Conservation (phyloP, 805 yeast genomes). For the Metschnikowia amazonensis region DNA sequence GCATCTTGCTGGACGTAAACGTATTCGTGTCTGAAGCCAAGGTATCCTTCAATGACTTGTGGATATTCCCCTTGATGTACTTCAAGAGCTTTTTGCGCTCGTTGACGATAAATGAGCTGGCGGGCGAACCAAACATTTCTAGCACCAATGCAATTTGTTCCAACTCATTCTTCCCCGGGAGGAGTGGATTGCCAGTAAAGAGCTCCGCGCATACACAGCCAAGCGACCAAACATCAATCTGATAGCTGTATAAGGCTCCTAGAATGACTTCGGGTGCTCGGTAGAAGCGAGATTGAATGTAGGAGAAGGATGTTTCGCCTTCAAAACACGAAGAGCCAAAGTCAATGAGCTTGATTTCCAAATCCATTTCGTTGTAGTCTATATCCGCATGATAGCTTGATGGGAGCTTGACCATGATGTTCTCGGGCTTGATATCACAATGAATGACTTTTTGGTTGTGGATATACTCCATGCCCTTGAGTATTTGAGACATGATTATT, state of each 20-base stretch:
- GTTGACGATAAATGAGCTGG: constrained; percentile 33
- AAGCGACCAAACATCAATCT: constrained; percentile 84
- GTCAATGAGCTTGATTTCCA: constrained; percentile 67
- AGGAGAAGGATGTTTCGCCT: constrained; percentile 45
- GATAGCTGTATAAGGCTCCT: constrained; percentile 57
- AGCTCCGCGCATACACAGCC: constrained; percentile 60
- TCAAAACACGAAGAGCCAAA: constrained; percentile 65
- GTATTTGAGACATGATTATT: constrained; percentile 50
- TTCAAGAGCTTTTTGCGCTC: constrained; percentile 36
- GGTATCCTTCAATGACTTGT: constrained; percentile 13
- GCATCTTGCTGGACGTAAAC: constrained; percentile 6
- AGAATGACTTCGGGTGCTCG: constrained; percentile 75
- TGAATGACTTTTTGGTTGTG: constrained; percentile 61
- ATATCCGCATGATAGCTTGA: constrained; percentile 7
- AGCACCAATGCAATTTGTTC: constrained; percentile 44
- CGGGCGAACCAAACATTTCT: constrained; percentile 48
- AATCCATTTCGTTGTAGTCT: constrained; percentile 31
- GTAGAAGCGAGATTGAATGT: constrained; percentile 64
- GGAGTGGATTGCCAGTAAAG: constrained; percentile 17
- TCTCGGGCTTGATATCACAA: constrained; percentile 86
- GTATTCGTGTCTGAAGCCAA: constrained; percentile 11
- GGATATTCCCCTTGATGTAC: constrained; percentile 16
- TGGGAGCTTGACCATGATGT: constrained; percentile 55
- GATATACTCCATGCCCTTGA: constrained; percentile 57
- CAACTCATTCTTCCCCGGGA: constrained; percentile 37